Base-by-base conservation (phyloP, 805 yeast genomes). In the Cyberlindnera xishuangbannaensis region DNA sequence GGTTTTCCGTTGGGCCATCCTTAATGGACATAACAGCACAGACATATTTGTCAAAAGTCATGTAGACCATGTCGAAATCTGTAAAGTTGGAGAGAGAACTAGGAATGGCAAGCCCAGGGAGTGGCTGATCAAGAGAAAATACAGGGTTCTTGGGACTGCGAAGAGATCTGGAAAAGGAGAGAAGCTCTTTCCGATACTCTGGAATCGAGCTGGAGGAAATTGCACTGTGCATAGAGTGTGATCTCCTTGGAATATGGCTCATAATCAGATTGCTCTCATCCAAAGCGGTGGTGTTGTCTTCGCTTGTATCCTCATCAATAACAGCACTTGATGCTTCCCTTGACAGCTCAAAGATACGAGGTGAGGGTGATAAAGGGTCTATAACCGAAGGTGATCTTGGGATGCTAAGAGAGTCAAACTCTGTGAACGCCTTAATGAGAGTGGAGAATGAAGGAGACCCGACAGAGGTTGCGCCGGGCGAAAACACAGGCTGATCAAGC, bases 1-100 rank as follows among this genome's bases (percentile, higher is more conserved):
- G 86, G 45, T 79, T 78, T 40, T 77, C 83, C 3, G 69, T 55
- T 0, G 74, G 74, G 0, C 83, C 83, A 41, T 76, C 72, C 43
- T 73, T 76, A 36, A 78, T 74, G 6, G 82, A 73, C 72, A 79
- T 65, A 33, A 78, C 67, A 3, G 65, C 66, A 37, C 72, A 67
- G 1, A 75, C 69, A 41, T 65, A 61, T 27, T 62, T 55, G 36
- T 67, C 71, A 42, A 67, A 71, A 5, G 68, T 50, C 8, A 48
- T 44, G 27, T 48, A 53, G 12, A 56, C 55, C 21, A 33, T 35
- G 6, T 49, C 47, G 27, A 46, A 45, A 13, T 43, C 45, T 20
- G 23, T 20, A 12, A 9, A 20, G 23, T 20, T 20, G 9, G 23
- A 9, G 9, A 12, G 23, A 12, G 23, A 20, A 9, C 11, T 9